These are phyloP conservation scores for Berberis vulgaris DNA, from an alignment of 164 flowering plant genomes.

Conservation along the genomic window DNA sequence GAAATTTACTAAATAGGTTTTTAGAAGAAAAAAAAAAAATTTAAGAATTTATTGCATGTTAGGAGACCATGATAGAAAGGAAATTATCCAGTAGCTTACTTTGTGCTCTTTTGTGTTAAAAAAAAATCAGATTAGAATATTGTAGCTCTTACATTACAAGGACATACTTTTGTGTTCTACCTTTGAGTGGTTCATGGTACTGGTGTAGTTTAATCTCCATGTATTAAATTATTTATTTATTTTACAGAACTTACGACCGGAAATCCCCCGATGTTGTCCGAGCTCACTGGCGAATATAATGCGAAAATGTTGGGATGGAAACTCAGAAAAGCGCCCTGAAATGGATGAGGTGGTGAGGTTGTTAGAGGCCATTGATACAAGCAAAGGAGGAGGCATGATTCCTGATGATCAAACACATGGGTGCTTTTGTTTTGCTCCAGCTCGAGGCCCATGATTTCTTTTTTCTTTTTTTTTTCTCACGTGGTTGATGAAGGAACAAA, in stretches of 20 bases:
- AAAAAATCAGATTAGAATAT: no score
- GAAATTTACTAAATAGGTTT: no score
- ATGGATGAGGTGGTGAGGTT: slow-evolving; percentile 81
- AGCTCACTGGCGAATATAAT: slow-evolving; percentile 54
- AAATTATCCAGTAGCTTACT: no score
- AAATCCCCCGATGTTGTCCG: slow-evolving; percentile 88
- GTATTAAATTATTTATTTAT: background rate
- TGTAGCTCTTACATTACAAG: no score
- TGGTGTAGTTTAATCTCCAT: background rate
- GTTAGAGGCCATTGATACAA: slow-evolving; percentile 78
- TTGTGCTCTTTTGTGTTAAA: no score
- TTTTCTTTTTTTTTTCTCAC: background rate
- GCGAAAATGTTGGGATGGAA: slow-evolving; percentile 82
- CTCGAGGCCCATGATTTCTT: slow-evolving; percentile 54
- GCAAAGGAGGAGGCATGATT: slow-evolving; percentile 94
- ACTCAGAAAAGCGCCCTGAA: slow-evolving; percentile 68
- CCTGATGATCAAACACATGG: slow-evolving; percentile 58
- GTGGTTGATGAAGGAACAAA: background rate
- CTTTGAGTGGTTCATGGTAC: background rate
- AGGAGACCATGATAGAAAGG: no score
- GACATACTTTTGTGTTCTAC: background rate
- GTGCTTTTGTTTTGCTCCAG: slow-evolving; percentile 49
- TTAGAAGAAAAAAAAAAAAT: no score
- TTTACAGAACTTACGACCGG: slow-evolving; percentile 52
- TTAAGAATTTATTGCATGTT: no score